These are phyloP conservation scores for Exophiala alcalophila DNA, from an alignment of 2,329 filamentous ascomycete genomes.

Conservation along the genomic window DNA sequence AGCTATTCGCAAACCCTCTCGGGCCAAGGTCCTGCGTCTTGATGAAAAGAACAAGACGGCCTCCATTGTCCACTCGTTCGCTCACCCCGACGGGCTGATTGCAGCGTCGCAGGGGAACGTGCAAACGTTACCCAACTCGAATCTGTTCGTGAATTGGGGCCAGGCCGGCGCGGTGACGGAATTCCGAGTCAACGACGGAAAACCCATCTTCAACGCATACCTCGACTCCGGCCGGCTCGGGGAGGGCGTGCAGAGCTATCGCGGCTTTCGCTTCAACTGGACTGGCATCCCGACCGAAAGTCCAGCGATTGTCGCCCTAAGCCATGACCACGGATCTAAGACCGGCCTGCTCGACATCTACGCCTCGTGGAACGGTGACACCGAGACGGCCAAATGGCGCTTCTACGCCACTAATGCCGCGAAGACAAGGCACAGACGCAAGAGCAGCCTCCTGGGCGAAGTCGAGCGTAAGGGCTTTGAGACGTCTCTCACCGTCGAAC, in stretches of 20 bases:
- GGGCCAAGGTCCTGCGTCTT: conserved; percentile 40
- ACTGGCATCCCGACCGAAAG: neutral
- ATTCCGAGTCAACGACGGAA: no score
- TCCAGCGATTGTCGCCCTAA: neutral
- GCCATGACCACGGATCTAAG: neutral
- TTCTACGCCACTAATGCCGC: no score
- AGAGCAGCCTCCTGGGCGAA: no score
- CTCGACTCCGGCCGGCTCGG: neutral
- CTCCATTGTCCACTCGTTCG: conserved; percentile 32
- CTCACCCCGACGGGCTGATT: conserved; percentile 22
- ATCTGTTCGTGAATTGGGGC: conserved; percentile 44
- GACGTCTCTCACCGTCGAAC: no score
- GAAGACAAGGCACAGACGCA: no score
- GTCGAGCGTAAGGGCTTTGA: no score
- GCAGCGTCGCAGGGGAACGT: conserved; percentile 38
- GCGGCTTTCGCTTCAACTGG: neutral
- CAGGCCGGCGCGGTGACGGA: conserved; percentile 42
- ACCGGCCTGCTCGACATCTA: neutral
- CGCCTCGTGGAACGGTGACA: neutral
- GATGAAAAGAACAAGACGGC: conserved; percentile 39
- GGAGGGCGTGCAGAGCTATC: neutral
- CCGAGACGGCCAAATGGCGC: neutral
- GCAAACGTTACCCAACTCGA: conserved; percentile 39
- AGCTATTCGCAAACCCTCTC: conserved; percentile 41
- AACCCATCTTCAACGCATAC: neutral